Percentiles rank a stretch among this genome's conserved stretches.
These are phyloP conservation scores for Fusarium sp. DNA, from an alignment of 2,329 filamentous ascomycete species.

Conservation along the genomic window DNA sequence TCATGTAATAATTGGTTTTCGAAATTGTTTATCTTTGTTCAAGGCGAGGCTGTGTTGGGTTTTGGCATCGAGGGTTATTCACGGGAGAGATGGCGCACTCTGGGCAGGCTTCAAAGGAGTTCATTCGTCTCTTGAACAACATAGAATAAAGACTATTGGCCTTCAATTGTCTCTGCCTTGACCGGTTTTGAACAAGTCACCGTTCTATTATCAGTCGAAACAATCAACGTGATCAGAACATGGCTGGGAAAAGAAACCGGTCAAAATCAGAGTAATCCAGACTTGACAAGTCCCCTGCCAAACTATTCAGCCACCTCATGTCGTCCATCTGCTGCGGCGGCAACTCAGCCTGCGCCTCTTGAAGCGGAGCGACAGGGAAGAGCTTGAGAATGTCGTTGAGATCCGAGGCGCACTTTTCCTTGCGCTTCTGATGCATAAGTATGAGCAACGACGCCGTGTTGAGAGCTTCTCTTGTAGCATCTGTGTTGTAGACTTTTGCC, in stretches of 20 bases:
- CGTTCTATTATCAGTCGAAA: not conserved
- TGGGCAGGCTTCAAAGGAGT: not conserved
- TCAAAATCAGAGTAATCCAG: constrained; percentile 58
- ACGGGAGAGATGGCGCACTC: not conserved
- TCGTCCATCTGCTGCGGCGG: constrained; percentile 31
- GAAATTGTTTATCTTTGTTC: not conserved
- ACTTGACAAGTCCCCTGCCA: constrained; percentile 58
- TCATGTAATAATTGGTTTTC: no score
- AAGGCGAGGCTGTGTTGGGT: not conserved
- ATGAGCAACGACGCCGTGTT: constrained; percentile 66
- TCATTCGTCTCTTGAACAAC: not conserved
- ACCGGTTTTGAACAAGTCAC: not conserved
- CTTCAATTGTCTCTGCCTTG: not conserved
- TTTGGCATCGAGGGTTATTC: not conserved
- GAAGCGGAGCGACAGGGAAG: constrained; percentile 42
- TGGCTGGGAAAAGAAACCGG: constrained; percentile 47
- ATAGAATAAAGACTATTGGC: not conserved
- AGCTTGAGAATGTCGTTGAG: constrained; percentile 54
- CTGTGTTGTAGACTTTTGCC: constrained; percentile 56
- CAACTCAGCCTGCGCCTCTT: constrained; percentile 12
- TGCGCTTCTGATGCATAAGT: constrained; percentile 62
- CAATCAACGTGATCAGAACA: constrained; percentile 5
- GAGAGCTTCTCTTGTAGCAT: constrained; percentile 63
- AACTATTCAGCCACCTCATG: constrained; percentile 52
- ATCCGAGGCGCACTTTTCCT: constrained; percentile 55